Evolutionary conservation across 2,329 filamentous ascomycete species (phyloP).

Genomic region (Mycocentrospora acerina): DNA sequence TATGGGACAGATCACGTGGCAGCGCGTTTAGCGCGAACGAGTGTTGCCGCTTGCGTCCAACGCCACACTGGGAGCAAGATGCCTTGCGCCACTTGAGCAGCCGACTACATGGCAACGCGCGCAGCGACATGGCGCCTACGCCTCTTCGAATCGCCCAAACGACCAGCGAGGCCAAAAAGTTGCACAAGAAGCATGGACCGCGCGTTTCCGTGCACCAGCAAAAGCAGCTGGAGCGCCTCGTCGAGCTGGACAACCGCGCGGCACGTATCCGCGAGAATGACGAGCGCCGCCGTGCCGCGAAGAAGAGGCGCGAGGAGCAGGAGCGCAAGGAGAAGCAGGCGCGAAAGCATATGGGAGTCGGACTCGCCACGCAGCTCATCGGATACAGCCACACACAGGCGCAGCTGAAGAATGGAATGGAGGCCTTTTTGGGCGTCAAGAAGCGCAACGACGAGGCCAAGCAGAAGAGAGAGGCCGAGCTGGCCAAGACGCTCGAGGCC

Average conservation of each 20-base stretch:
- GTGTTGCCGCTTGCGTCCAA: no score
- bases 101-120: conserved; percentile 8
- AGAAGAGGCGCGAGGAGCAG: conserved; percentile 34
- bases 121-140: conserved; percentile 23
- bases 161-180: conserved; percentile 36
- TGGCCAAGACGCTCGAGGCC: conserved; percentile 22
- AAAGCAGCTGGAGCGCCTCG: conserved; percentile 33
- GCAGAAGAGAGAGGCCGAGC: conserved; percentile 17
- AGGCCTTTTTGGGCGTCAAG: conserved; percentile 34
- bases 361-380: conserved; percentile 41
- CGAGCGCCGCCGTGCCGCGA: conserved; percentile 26
- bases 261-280: conserved; percentile 35
- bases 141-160: conserved; percentile 36
- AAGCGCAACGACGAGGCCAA: conserved; percentile 26
- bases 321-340: conserved; percentile 34
- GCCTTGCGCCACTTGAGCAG: no score
- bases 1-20: no score
- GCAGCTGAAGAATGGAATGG: conserved; percentile 42
- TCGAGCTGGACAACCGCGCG: conserved; percentile 37
- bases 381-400: conserved; percentile 43
- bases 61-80: no score
- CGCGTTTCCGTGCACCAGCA: conserved; percentile 26
- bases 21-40: no score
- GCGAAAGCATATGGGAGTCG: conserved; percentile 32
- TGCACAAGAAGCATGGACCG: conserved; percentile 32